Evolutionary conservation across 2,329 filamentous ascomycete genomes (phyloP), one percentile per base, ranked within the genome.

Genomic region (Aspergillus arachidicola): DNA sequence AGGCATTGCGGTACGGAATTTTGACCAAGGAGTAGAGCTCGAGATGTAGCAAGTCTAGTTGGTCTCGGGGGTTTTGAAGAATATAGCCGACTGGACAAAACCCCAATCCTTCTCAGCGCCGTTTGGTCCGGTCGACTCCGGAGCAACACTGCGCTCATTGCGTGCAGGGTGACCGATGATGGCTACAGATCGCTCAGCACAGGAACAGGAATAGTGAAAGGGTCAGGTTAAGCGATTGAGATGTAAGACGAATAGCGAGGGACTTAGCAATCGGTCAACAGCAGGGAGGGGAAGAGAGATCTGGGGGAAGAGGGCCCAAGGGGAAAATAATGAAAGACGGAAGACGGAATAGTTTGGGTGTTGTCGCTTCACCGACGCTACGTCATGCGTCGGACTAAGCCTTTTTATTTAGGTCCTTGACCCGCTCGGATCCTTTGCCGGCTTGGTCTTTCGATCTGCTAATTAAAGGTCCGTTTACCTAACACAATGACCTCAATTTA

Each of bases 121-220:
- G 67, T 64, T 59, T 68, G 61, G 63, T 69, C 71, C 70, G 70
- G 65, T 64, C 72, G 72, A 68, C 67, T 67, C 70, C 71, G 71
- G 64, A 72, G 69, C 61, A 77, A 69, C 64, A 68, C 69, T 65
- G 73, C 72, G 68, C 72, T 75, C 73, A 78, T 75, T 60, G 66
- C 67, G 57, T 51, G 62, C 19, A 61, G 48, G 36, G 57, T 50
- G 38, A 34, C 46, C 23, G 48, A 38, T 28, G 26, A 14, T 14
- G 50, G 50, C 50, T 53, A 32, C n/a, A 38, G 4, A 36, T 36
- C 26, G 32, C 51, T 36, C 30, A 34, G 21, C 51, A n/a, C 9
- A 54, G 26, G 12, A 51, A 34, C 16, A 34, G 30, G 2, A 30
- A 12, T 12, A 6, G 48, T 41, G 16, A 32, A 11, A 34, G 21